Conservation (phyloP, 2,329 filamentous ascomycete species). For the Stachybotrys chartarum region DNA sequence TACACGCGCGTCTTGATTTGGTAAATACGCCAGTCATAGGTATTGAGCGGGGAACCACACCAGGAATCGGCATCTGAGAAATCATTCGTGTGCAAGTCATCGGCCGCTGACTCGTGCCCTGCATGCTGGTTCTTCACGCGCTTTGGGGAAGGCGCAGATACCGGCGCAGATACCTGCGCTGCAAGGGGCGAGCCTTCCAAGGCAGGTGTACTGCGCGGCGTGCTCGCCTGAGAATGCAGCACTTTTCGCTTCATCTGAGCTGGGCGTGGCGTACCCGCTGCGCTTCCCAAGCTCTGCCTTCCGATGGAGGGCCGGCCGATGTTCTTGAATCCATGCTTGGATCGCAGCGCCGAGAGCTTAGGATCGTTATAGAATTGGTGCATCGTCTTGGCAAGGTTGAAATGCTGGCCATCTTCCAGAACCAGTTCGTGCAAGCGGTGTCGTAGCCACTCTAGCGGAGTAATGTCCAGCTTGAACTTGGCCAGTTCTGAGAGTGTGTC, state of each 20-base stretch:
- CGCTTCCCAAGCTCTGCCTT: constrained; percentile 14
- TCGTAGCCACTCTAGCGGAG: constrained; percentile 49
- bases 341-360: constrained; percentile 40
- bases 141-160: constrained; percentile 13
- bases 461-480: constrained; percentile 45
- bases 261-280: constrained; percentile 14
- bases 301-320: constrained; percentile 46
- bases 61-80: constrained; percentile 46
- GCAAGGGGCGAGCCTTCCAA: constrained; percentile 18
- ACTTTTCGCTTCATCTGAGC: constrained; percentile 25
- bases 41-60: constrained; percentile 34
- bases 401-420: constrained; percentile 30
- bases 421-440: constrained; percentile 48
- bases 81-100: constrained; percentile 37
- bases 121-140: constrained; percentile 9
- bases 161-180: constrained; percentile 6
- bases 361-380: constrained; percentile 50
- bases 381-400: constrained; percentile 43
- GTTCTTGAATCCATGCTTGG: constrained; percentile 48
- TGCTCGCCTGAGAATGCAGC: constrained; percentile 19
- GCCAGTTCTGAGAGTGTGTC: constrained; percentile 46
- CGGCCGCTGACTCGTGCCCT: constrained; percentile 11
- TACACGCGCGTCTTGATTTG: constrained; percentile 43
- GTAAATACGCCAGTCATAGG: constrained; percentile 43
- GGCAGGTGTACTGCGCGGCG: constrained; percentile 18